These are phyloP conservation scores for Akanthomyces uredinophilus DNA, from an alignment of 2,329 filamentous ascomycete genomes.

Conservation along the genomic window DNA sequence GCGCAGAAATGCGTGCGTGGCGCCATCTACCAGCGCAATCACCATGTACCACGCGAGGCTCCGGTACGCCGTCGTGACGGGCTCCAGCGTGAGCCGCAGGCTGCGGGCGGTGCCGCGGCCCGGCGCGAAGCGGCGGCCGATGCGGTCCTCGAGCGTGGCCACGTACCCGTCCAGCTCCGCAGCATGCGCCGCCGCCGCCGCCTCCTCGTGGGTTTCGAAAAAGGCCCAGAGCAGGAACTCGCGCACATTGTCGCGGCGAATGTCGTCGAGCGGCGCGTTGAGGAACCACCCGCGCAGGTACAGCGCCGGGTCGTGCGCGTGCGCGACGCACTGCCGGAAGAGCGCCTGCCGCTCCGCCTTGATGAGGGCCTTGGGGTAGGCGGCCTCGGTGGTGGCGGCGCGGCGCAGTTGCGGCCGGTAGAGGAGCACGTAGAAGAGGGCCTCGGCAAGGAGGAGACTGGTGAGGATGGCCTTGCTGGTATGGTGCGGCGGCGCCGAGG, in stretches of 20 bases:
- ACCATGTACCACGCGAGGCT: constrained; percentile 60
- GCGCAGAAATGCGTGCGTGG: constrained; percentile 40
- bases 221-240: constrained; percentile 67
- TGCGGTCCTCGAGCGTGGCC: constrained; percentile 45
- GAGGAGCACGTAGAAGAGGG: constrained; percentile 36
- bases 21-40: constrained; percentile 50
- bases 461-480: constrained; percentile 20
- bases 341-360: constrained; percentile 46
- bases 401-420: constrained; percentile 38
- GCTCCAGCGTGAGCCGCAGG: constrained; percentile 62
- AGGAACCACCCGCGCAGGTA: constrained; percentile 64
- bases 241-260: constrained; percentile 61
- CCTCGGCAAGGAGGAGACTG: constrained; percentile 34
- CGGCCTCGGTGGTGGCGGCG: constrained; percentile 37
- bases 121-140: constrained; percentile 45
- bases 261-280: constrained; percentile 50
- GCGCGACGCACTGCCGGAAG: constrained; percentile 51
- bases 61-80: constrained; percentile 54
- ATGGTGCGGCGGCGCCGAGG: constrained; percentile 14
- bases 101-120: constrained; percentile 53
- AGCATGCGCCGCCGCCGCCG: constrained; percentile 19
- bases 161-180: constrained; percentile 45
- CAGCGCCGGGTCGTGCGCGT: constrained; percentile 47
- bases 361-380: constrained; percentile 25
- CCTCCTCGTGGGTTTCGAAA: constrained; percentile 42